Evolutionary conservation across 352 stramenopile species (phyloP).

Genomic region (Phytophthora hybrid): DNA sequence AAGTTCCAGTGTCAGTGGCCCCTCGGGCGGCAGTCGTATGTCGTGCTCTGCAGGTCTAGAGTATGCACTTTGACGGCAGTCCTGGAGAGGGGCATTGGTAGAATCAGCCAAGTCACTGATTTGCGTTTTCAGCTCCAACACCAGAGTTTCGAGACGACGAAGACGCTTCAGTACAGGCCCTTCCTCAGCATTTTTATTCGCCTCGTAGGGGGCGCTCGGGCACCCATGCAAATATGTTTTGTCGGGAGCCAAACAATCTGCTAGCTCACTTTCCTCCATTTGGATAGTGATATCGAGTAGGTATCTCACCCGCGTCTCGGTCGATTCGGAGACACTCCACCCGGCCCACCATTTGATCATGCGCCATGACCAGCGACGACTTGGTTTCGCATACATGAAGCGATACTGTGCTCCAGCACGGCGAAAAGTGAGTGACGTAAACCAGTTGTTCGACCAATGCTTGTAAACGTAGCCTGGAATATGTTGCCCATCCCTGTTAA

Average conservation of each 20-base stretch:
- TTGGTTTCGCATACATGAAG: conserved; percentile 18
- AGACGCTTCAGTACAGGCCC: conserved; percentile 12
- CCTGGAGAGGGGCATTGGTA: too few species aligned
- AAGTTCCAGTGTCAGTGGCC: too few species aligned
- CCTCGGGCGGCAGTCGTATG: too few species aligned
- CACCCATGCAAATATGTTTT: conserved; percentile 24
- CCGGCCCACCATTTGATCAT: conserved; percentile 29
- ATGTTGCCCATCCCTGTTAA: neutral
- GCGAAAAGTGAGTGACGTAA: conserved; percentile 19
- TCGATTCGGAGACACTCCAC: conserved; percentile 25
- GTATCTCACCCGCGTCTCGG: conserved; percentile 21
- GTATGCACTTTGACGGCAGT: too few species aligned
- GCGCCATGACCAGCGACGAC: conserved; percentile 12
- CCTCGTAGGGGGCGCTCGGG: conserved; percentile 11
- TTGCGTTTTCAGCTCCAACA: neutral
- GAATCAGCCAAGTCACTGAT: neutral
- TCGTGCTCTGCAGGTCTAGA: too few species aligned
- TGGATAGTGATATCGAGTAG: conserved; percentile 15
- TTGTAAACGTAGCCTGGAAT: conserved; percentile 11
- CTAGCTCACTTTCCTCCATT: conserved; percentile 14
- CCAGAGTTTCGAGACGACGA: conserved; percentile 10
- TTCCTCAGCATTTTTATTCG: conserved; percentile 6
- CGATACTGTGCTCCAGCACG: conserved; percentile 10
- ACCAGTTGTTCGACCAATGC: conserved; percentile 18
- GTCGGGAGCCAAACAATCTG: conserved; percentile 15